phyloP scores from a whole-genome alignment of 768 basidiomycete species.

The Termitomyces sp. region DNA sequence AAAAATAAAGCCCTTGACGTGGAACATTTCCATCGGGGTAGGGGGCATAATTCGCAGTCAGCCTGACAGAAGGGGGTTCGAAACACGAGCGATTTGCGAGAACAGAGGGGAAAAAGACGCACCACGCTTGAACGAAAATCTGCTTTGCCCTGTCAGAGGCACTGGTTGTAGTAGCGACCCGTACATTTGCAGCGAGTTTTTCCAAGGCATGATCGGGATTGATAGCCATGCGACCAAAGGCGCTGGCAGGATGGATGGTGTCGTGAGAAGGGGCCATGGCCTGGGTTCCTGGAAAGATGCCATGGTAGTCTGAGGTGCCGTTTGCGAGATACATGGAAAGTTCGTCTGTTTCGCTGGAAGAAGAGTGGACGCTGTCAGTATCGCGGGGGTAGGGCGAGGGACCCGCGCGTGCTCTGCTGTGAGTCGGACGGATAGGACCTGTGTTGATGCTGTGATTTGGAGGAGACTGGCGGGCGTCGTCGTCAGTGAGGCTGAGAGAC shows the following conservation, averaged over 20 bases:
- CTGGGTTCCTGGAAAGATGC: conserved; percentile 55
- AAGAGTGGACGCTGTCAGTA: conserved; percentile 82
- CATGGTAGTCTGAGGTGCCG: conserved; percentile 56
- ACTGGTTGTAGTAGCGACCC: conserved; percentile 86
- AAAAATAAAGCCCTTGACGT: conserved; percentile 91
- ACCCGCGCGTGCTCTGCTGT: conserved; percentile 75
- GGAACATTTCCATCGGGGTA: conserved; percentile 93
- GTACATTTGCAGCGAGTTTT: conserved; percentile 83
- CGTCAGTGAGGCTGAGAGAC: background rate
- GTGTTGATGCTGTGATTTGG: conserved; percentile 76
- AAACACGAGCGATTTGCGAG: conserved; percentile 2
- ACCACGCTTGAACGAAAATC: conserved; percentile 93
- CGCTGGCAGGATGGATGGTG: conserved; percentile 62
- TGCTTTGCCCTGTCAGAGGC: conserved; percentile 90
- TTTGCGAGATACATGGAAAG: conserved; percentile 70
- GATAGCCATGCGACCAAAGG: conserved; percentile 76
- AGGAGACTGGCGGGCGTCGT: conserved; percentile 42
- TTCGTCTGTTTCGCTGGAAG: conserved; percentile 87
- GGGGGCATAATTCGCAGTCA: conserved; percentile 85
- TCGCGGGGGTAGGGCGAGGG: conserved; percentile 87
- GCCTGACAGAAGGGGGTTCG: conserved; percentile 43
- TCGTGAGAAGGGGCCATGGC: conserved; percentile 47
- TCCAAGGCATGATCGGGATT: conserved; percentile 77
- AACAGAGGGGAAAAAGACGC: conserved; percentile 24
- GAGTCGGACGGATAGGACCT: conserved; percentile 69